Percentiles rank a stretch among this genome's conserved stretches.
These are phyloP conservation scores for Schizophyllum commune DNA, from an alignment of 1,284 basidiomycete genomes.

Conservation along the genomic window DNA sequence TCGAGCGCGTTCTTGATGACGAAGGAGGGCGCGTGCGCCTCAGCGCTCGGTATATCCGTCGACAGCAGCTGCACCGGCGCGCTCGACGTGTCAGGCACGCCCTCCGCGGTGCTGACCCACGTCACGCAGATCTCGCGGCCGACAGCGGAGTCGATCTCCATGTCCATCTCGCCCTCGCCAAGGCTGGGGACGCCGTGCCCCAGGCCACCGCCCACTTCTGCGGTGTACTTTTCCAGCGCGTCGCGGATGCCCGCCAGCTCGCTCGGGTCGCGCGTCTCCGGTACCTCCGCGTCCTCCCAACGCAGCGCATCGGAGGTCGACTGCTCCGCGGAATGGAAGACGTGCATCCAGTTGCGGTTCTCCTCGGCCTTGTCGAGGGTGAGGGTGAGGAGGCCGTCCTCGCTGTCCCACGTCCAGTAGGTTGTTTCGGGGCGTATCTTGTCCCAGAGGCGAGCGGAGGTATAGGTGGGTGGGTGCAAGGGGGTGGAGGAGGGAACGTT, in stretches of 20 bases:
- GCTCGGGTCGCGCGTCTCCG: conserved; percentile 84
- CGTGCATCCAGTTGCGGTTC: conserved; percentile 77
- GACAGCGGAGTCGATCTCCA: conserved; percentile 68
- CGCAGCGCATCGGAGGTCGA: conserved; percentile 18
- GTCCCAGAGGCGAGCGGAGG: conserved; percentile 68
- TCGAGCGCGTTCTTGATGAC: conserved; percentile 80
- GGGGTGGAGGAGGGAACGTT: conserved; percentile 27
- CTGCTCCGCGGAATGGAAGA: conserved; percentile 53
- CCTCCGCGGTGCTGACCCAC: conserved; percentile 41
- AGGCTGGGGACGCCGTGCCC: conserved; percentile 64
- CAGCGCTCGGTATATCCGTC: conserved; percentile 47
- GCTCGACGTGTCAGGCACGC: conserved; percentile 32
- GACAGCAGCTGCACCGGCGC: conserved; percentile 51
- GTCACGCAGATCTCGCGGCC: conserved; percentile 55
- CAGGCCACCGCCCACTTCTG: conserved; percentile 50
- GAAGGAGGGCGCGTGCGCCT: conserved; percentile 33
- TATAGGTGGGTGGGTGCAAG: conserved; percentile 45
- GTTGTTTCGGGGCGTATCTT: conserved; percentile 61
- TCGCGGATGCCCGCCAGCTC: conserved; percentile 77
- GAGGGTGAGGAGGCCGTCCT: conserved; percentile 70
- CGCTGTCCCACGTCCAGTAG: conserved; percentile 85
- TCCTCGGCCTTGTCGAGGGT: conserved; percentile 80
- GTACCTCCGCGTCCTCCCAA: conserved; percentile 64
- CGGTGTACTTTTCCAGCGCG: conserved; percentile 79
- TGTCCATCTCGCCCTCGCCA: conserved; percentile 76